Evolutionary conservation across 164 flowering plant genomes (phyloP).

Genomic region (Tinospora cordifolia): DNA sequence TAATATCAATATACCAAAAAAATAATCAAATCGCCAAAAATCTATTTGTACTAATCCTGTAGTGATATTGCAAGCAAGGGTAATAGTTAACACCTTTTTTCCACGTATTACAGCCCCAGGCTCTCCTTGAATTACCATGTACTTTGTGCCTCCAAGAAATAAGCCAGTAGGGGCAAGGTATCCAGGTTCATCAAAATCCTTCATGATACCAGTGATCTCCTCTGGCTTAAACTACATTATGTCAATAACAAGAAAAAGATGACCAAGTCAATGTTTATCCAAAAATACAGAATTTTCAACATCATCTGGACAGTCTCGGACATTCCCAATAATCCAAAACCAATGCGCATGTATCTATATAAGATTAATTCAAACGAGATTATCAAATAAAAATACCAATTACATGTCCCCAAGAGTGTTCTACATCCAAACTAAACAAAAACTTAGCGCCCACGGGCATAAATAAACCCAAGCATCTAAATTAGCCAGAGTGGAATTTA

Average conservation of each 20-base stretch:
- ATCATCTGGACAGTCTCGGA: not conserved
- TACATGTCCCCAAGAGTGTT: not conserved
- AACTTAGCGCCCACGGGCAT: not conserved
- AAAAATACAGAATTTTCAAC: not conserved
- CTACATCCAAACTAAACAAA: not conserved
- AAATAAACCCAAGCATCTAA: too few species aligned
- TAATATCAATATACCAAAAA: not conserved
- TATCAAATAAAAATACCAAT: not conserved
- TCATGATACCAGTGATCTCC: constrained; percentile 38
- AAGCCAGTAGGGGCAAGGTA: constrained; percentile 54
- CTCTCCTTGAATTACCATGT: constrained; percentile 57
- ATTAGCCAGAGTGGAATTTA: too few species aligned
- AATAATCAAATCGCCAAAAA: not conserved
- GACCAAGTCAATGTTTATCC: not conserved
- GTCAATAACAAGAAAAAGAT: not conserved
- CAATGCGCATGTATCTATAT: too few species aligned
- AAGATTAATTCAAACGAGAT: too few species aligned
- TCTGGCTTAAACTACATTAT: constrained; percentile 39
- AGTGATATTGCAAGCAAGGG: not conserved
- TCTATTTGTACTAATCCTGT: not conserved
- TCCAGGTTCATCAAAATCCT: constrained; percentile 53
- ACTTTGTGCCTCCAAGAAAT: constrained; percentile 44
- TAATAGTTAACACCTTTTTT: constrained; percentile 34
- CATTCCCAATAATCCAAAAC: not conserved
- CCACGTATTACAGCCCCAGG: constrained; percentile 62